phyloP scores from a whole-genome alignment of 2,329 filamentous ascomycete species.

The Aaosphaeria arxii region DNA sequence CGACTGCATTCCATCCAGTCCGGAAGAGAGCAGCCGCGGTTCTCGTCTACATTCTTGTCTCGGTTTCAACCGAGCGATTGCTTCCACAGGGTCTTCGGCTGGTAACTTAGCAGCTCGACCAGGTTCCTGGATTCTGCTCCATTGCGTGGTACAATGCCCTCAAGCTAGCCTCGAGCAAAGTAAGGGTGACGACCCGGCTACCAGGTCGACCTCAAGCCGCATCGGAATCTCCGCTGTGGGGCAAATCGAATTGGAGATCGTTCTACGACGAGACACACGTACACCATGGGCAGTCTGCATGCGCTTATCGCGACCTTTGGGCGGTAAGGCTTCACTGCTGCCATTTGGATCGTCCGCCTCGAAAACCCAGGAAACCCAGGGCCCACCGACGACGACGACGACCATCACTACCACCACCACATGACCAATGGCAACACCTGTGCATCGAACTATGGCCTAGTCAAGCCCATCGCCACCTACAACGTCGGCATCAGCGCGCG shows the following conservation, averaged over 20 bases:
- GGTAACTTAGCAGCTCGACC: constrained; percentile 21
- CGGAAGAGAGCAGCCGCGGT: no score
- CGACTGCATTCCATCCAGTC: no score
- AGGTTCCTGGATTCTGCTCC: constrained; percentile 27
- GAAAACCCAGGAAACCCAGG: no score
- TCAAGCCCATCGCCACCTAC: neutral
- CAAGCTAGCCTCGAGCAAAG: constrained; percentile 19
- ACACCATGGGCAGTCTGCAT: constrained; percentile 28
- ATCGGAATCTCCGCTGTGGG: constrained; percentile 24
- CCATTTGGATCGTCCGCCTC: no score
- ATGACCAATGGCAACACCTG: no score
- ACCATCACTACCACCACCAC: no score
- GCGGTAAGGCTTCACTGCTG: no score
- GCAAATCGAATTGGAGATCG: constrained; percentile 12
- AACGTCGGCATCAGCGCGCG: neutral
- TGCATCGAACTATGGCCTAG: no score
- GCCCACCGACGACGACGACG: no score
- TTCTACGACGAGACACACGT: constrained; percentile 18
- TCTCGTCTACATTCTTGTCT: constrained; percentile 2
- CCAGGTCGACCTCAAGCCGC: constrained; percentile 22
- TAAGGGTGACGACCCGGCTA: constrained; percentile 26
- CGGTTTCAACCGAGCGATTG: constrained; percentile 22
- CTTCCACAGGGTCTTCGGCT: constrained; percentile 13
- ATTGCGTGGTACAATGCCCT: constrained; percentile 17
- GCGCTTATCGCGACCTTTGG: constrained; percentile 10